Percentiles rank a stretch among this genome's conserved stretches.
Conservation (phyloP, 345 rosid species). For the Corchorus capsularis region DNA sequence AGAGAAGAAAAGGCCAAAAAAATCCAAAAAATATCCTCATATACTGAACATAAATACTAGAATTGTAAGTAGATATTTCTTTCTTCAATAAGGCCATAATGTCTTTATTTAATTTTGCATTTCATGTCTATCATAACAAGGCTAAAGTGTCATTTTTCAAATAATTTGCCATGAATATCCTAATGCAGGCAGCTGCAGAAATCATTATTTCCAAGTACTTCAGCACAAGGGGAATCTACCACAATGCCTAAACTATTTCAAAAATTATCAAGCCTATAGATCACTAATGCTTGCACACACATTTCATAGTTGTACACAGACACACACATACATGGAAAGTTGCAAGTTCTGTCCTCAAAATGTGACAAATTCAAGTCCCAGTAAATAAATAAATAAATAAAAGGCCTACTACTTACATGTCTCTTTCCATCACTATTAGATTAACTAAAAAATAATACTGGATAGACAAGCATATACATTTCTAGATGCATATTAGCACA, state of each 20-base stretch:
- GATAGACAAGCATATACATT: background rate
- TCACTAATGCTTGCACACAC: background rate
- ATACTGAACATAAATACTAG: too few species aligned
- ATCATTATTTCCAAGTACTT: slow-evolving; percentile 75
- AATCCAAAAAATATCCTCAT: too few species aligned
- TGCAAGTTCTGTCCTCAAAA: background rate
- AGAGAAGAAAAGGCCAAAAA: too few species aligned
- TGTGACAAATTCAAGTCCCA: background rate
- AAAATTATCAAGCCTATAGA: background rate
- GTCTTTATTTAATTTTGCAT: background rate
- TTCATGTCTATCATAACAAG: background rate
- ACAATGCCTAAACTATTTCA: background rate
- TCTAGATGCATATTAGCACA: background rate
- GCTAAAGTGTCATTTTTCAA: background rate
- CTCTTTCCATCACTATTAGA: background rate
- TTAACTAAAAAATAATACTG: background rate
- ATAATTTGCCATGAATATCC: slow-evolving; percentile 8
- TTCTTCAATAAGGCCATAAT: background rate
- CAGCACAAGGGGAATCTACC: slow-evolving; percentile 52
- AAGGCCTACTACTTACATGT: background rate
- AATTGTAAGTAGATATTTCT: background rate
- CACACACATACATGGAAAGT: background rate
- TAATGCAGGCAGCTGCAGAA: slow-evolving; percentile 76
- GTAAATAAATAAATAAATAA: too few species aligned
- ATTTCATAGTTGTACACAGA: background rate